Base-by-base conservation (phyloP, 148 eudicot genomes). In the Camellia lanceoleosa region DNA sequence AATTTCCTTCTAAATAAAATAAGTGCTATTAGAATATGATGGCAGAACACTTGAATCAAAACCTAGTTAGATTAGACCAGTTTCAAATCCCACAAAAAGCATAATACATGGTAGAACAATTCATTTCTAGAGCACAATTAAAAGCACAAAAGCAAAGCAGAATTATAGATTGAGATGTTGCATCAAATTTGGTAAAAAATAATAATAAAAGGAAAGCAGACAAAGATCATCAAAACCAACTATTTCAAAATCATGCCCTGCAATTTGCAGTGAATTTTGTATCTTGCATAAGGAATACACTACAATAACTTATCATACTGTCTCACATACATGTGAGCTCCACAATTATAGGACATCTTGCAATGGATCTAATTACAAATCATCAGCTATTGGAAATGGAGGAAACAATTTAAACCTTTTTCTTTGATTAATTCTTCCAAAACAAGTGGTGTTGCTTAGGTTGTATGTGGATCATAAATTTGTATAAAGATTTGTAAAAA, bases 191-290 rank as follows among this genome's bases (percentile, higher is more conserved):
- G 78, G 19, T 13, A 11, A 62, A 41, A 18, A 23, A 49, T 7
- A 49, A 49, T 49, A 76, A 20, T 62, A 62, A 11, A 62, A 19
- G n/a, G 41, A 44, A 76, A 62, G 51, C 3, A 62, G 68, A 69
- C 78, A 76, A 62, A 61, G 58, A 76, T 42, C 56, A 76, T 74
- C 77, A 74, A 51, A 23, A 51, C 4, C 66, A 76, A 61, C 60
- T 73, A 54, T 73, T 75, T 75, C 66, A 59, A 3, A 65, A 18
- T 10, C 30, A 30, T 16, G 55, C 67, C 15, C 52, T n/a, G 54
- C 38, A 30, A 30, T 30, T 30, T 30, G 38, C 38, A 30, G 38
- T 30, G 38, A 30, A 30, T 30, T 30, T 30, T 30, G 38, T 30
- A 30, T 30, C 38, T 30, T 30, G 38, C 38, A 30, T 30, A 30